phyloP scores from a whole-genome alignment of 2,329 filamentous ascomycete genomes.

The Thelonectria rubi region DNA sequence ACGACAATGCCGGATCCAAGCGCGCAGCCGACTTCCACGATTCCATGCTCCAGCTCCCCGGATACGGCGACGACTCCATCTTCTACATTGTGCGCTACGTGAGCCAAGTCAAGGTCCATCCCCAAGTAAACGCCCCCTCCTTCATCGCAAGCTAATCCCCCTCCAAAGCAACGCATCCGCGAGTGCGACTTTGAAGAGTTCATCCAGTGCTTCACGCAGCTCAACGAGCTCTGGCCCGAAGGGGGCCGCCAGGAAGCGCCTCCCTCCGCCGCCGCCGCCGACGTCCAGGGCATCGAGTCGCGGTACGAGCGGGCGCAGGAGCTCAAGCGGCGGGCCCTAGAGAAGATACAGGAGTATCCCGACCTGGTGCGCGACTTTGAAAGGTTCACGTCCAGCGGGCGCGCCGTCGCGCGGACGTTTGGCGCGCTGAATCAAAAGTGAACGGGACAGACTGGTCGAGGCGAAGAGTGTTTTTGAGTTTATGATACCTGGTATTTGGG shows the following conservation, averaged over 20 bases:
- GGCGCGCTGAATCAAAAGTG: conserved; percentile 2
- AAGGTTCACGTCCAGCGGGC: conserved; percentile 32
- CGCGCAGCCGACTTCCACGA: conserved; percentile 42
- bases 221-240: conserved; percentile 32
- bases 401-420: conserved; percentile 23
- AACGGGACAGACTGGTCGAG: no score
- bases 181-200: conserved; percentile 41
- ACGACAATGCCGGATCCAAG: conserved; percentile 30
- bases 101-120: conserved; percentile 35
- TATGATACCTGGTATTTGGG: background rate
- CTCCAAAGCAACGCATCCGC: conserved; percentile 36
- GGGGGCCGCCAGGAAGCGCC: conserved; percentile 2
- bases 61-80: conserved; percentile 45
- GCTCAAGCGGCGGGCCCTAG: conserved; percentile 34
- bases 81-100: conserved; percentile 44
- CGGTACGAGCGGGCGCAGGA: conserved; percentile 30
- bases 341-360: conserved; percentile 41
- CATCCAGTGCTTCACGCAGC: conserved; percentile 21
- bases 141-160: background rate
- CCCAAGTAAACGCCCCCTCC: background rate
- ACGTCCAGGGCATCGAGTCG: conserved; percentile 1
- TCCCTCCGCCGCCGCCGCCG: background rate
- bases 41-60: conserved; percentile 40
- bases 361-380: conserved; percentile 43
- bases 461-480: background rate